phyloP scores from a whole-genome alignment of 139 green algal species.

The Chlorella sp. region DNA sequence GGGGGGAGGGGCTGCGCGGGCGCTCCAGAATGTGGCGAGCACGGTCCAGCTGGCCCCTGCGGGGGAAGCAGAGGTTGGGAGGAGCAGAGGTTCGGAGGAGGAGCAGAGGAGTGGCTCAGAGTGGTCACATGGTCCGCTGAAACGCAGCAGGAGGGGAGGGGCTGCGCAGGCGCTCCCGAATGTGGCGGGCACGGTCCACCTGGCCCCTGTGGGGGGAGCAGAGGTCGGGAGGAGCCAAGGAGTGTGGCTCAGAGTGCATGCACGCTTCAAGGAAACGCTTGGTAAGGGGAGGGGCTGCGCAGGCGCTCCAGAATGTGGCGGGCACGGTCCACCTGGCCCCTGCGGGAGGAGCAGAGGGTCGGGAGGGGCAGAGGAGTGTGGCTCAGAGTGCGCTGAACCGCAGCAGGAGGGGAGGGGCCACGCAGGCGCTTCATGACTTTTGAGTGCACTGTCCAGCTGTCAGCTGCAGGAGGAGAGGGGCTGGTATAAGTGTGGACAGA shows the following conservation, averaged over 20 bases:
- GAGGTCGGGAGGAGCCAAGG: too few species aligned
- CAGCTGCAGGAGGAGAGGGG: too few species aligned
- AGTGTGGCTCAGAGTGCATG: too few species aligned
- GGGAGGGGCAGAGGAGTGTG: too few species aligned
- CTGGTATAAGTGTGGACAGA: too few species aligned
- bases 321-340: neutral
- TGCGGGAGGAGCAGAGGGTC: neutral
- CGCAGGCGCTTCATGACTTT: neutral
- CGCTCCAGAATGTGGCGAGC: neutral
- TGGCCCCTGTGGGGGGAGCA: conserved; percentile 1
- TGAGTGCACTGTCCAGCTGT: neutral
- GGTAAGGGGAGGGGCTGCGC: neutral
- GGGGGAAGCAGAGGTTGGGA: neutral
- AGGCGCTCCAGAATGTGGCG: conserved; percentile 1
- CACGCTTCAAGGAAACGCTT: neutral
- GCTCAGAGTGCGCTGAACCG: too few species aligned
- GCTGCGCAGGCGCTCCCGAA: neutral
- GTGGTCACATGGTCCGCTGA: too few species aligned
- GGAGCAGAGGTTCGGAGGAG: too few species aligned
- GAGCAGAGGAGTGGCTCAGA: too few species aligned
- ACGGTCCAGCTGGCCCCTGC: neutral
- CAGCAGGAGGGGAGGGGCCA: too few species aligned
- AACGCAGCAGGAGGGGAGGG: too few species aligned
- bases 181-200: neutral
- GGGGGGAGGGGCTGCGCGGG: neutral